phyloP scores from a whole-genome alignment of 306 rosid species.

The Dalbergia cultrata region DNA sequence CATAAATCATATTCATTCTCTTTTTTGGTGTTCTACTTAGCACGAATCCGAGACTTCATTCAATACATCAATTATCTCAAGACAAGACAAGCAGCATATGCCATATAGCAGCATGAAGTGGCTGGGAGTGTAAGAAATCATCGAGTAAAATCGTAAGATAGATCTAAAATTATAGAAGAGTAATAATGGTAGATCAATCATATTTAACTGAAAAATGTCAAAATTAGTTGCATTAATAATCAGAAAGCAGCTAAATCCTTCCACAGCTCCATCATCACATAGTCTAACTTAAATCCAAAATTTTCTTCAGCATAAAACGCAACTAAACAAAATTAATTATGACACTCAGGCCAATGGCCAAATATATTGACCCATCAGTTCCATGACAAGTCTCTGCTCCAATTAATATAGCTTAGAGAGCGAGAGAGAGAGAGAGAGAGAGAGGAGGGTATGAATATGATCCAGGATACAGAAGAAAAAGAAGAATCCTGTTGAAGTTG shows the following conservation, averaged over 20 bases:
- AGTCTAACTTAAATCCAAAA: slow-evolving; percentile 2
- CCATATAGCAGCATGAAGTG: background rate
- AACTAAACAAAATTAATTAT: background rate
- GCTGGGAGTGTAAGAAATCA: background rate
- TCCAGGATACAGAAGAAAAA: background rate
- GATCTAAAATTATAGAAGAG: too few relatives aligned
- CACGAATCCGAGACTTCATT: background rate
- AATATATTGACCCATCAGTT: slow-evolving; percentile 1
- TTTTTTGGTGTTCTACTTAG: background rate
- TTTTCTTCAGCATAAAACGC: background rate
- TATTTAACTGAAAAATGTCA: too few relatives aligned
- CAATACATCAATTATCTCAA: background rate
- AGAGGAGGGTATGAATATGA: background rate
- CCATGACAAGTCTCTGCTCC: slow-evolving; percentile 8
- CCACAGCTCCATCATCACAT: slow-evolving; percentile 8
- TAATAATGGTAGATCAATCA: too few relatives aligned
- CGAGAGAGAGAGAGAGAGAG: too few relatives aligned
- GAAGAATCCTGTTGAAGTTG: background rate
- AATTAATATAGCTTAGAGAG: background rate
- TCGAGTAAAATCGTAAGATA: too few relatives aligned
- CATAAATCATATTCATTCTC: background rate
- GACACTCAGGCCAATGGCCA: slow-evolving; percentile 2
- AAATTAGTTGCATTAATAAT: background rate
- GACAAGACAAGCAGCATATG: background rate
- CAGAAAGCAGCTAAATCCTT: slow-evolving; percentile 8